Base-by-base conservation (phyloP, 2,329 filamentous ascomycete genomes). In the Cercospora zeina region DNA sequence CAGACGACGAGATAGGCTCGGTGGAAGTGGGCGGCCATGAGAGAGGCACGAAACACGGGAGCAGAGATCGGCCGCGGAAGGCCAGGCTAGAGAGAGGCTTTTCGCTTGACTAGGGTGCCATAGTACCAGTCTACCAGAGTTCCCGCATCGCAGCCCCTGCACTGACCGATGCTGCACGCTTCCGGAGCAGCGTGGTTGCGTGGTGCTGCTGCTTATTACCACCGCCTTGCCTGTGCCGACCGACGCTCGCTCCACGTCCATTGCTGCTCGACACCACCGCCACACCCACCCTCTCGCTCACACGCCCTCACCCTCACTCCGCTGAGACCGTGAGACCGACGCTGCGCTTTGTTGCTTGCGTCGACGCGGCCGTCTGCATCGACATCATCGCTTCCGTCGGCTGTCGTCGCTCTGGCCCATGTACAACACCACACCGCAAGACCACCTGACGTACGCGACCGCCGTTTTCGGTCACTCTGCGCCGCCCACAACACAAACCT, bases 391-490 rank as follows among this genome's bases (percentile, higher is more conserved):
- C 19, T 30, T 19, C 53, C 34, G 53, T 45, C 39, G 19, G 39
- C 27, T 36, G 53, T 27, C 36, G 36, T 47, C 24, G 21, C 14
- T 45, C 54, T 37, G 54, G 34, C 47, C 34, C 16, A 59, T 58
- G 57, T 59, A 54, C 57, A 59, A 59, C 45, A 54, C 57, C 24
- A 33, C 49, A 37, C 57, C 31, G 47, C 47, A 37, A 27, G 54
- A 54, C 45, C 60, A 58, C 54, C 60, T 58, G 60, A 62, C 60
- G 54, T 62, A 54, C 42, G 19, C 8, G 19, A 24, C 47, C 37
- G 53, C 62, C 51, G 62, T 61, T 59, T 59, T 59, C 59, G 59
- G 60, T 47, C 55, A 47, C 36, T 39, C 36, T 54, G 60, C 62
- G 56, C 63, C 61, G n/a, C 36, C 36, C 30, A n/a, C 62, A 54